phyloP scores from a whole-genome alignment of 176 grass and related monocot genomes.

The Lolium perenne region DNA sequence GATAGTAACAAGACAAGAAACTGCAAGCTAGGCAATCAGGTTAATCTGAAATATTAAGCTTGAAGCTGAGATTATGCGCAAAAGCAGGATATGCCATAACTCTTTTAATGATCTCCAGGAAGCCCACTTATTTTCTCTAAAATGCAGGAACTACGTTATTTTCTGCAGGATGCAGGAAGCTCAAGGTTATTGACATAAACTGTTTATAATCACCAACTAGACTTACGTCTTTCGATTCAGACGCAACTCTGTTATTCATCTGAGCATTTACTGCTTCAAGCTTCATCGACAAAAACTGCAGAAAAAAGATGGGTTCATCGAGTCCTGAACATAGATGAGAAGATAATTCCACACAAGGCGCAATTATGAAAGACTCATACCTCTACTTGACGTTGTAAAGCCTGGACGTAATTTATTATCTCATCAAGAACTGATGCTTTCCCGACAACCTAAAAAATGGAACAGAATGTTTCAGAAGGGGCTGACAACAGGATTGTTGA shows the following conservation, averaged over 20 bases:
- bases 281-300: slow-evolving; percentile 96
- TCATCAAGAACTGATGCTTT: slow-evolving; percentile 95
- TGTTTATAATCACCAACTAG: neutral
- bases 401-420: slow-evolving; percentile 98
- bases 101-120: neutral
- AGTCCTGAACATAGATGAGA: neutral
- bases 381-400: slow-evolving; percentile 94
- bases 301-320: slow-evolving; percentile 14
- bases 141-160: neutral
- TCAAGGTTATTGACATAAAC: neutral
- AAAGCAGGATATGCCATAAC: neutral
- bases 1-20: slow-evolving; percentile 19
- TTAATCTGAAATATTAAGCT: slow-evolving; percentile 16
- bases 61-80: slow-evolving; percentile 5
- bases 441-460: slow-evolving; percentile 73
- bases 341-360: slow-evolving; percentile 7
- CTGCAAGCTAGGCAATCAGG: neutral
- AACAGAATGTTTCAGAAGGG: slow-evolving; percentile 19
- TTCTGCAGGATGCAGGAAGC: neutral
- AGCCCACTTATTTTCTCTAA: neutral
- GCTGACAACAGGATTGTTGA: slow-evolving; percentile 30
- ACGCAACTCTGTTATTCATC: slow-evolving; percentile 57
- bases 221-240: slow-evolving; percentile 93
- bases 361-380: slow-evolving; percentile 41
- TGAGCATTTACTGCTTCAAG: slow-evolving; percentile 89